Evolutionary conservation across 2,329 filamentous ascomycete genomes (phyloP), one percentile per base, ranked within the genome.

Genomic region (Aspergillus oerlinghausenensis): DNA sequence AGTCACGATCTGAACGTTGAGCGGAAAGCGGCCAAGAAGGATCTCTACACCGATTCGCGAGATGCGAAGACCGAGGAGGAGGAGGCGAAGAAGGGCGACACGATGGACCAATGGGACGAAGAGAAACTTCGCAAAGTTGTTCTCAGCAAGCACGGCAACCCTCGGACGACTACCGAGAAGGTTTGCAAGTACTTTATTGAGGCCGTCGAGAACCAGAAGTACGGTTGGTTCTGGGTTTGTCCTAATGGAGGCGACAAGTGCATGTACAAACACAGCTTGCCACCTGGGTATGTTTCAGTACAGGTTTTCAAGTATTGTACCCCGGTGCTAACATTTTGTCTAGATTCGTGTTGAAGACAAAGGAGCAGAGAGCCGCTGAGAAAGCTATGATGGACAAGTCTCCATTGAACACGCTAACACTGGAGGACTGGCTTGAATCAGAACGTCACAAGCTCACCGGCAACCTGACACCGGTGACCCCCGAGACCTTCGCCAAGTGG

Each of bases 151-250:
- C 96, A 99, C 76, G 94, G 94, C 52, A 99, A 99, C 76, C 94
- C 96, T 59, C 87, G 88, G 73, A 96, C 92, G 23, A 90, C 89
- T 4, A 99, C 94, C 49, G 94, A 99, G 73, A 99, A 97, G 78
- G 94, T 99, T 64, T 99, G 94, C 90, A 99, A 97, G 77, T 96
- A 80, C 81, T 99, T 99, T 74, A 94, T 97, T 72, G 88, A 92
- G 65, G 94, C 94, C 26, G 94, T 99, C 61, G 94, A 99, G 77
- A 94, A 99, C 71, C 90, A 92, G 68, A 99, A 97, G 77, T 99
- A 99, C 69, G 94, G 94, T 61, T 99, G 94, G 94, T 97, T 99
- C 78, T 99, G 94, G 94, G 82, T 86, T 58, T 99, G 94, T 83
- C 94, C 94, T 49, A 97, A 97, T 70, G 92, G 92, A 63, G 93